Evolutionary conservation across 192 early-diverging fungal genomes (phyloP), one percentile per base, ranked within the genome.

Genomic region (Rhizophagus prolifer): DNA sequence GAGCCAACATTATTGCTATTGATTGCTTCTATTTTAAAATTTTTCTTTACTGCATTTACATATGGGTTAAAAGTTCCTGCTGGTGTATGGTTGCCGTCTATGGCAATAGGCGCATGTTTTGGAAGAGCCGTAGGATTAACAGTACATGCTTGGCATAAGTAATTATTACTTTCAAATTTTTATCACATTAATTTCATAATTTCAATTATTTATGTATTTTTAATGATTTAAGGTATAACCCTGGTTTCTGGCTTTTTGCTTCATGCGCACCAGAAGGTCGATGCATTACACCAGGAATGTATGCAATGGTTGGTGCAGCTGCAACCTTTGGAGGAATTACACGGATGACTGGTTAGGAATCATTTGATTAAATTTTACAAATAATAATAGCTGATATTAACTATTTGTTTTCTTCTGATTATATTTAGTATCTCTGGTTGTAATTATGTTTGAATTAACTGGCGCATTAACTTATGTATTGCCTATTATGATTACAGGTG

Each of bases 381-480:
- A 79, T 13, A 10, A 21, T 9, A 47, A 77, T 70, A 16, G 3
- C 13, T 12, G 19, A 50, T 70, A 36, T 76, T 62, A 19, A 46
- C 25, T 9, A 26, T 21, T 47, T 30, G 10, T 73, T 61, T 75
- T 69, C 3, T 59, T 74, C 58, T 54, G 64, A 54, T 54, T 21
- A 30, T 54, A 44, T 61, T 21, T 50, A 85, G 94, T 95, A 1
- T 93, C 94, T 3, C 80, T 95, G 0, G 93, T 97, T 5, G 96
- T 99, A n/a, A 94, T 99, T 44, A 97, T 99, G 97, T 99, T 99
- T 84, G 98, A 99, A 82, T 86, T 99, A 59, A 99, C 97, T 19
- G 98, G 96, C 4, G 94, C 95, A 3, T 85, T 99, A 58, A 95
- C 94, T 61, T 98, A 99, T 79, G 94, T 97, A 44, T 76, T 97